Evolutionary conservation across 192 early-diverging fungal species (phyloP).

Genomic region (Dissophora globulifera): DNA sequence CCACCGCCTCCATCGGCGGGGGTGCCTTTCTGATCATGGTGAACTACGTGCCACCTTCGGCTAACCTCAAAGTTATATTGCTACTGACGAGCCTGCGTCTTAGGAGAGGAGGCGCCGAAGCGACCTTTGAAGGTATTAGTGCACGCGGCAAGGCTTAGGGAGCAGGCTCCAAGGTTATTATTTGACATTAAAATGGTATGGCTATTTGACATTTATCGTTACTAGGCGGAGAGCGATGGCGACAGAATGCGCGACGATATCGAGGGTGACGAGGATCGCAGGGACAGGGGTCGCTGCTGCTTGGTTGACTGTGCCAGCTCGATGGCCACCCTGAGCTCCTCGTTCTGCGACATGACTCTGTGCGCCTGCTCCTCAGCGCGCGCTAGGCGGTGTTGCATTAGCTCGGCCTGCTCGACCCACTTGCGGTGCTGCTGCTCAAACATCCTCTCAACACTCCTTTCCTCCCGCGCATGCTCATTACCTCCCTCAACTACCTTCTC

Average conservation of each 20-base stretch:
- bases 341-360: conserved; percentile 13
- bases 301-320: conserved; percentile 13
- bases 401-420: conserved; percentile 36
- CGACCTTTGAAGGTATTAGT: no score
- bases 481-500: conserved; percentile 4
- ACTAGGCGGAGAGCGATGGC: background rate
- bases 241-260: background rate
- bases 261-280: background rate
- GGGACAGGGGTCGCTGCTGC: background rate
- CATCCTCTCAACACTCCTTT: background rate
- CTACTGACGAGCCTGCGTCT: no score
- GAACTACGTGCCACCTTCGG: no score
- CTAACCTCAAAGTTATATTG: no score
- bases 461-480: no score
- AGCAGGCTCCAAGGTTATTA: no score
- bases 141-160: no score
- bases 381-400: conserved; percentile 21
- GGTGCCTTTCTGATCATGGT: no score
- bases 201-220: no score
- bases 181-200: no score
- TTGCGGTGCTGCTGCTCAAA: conserved; percentile 41
- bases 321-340: conserved; percentile 21
- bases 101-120: no score
- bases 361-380: conserved; percentile 25
- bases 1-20: no score